Evolutionary conservation across 2,329 filamentous ascomycete genomes (phyloP), one percentile per base, ranked within the genome.

Genomic region (Curvularia eragrostidis): DNA sequence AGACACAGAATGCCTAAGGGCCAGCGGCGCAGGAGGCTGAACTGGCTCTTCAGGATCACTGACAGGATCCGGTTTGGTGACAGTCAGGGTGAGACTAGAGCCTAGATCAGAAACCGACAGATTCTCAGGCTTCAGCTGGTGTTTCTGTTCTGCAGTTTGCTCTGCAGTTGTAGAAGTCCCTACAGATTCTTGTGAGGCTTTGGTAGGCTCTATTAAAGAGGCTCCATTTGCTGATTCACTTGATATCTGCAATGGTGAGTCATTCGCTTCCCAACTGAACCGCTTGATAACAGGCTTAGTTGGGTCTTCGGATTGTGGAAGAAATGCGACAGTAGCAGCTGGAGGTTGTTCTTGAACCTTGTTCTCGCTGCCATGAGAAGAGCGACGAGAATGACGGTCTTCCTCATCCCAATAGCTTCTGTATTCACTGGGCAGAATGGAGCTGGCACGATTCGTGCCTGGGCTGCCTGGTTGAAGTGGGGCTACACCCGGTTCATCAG

Each of bases 341-440:
- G 61, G 32, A 8, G 62, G 28, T 15, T 48, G 63, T 13, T 58
- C 66, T 42, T 70, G 66, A 19, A 59, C 56, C 15, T 32, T 56
- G 18, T 39, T 70, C 59, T 52, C 66, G 56, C 52, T 65, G 69
- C 66, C 70, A 39, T 62, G 62, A 44, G 68, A 75, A 51, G 42
- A 68, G 54, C 36, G 72, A 44, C 78, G 80, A 41, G 70, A 66
- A 19, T 58, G 48, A 24, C 83, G 80, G 42, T 81, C 82, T 8
- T 76, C 74, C 24, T 83, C 80, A 2, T 82, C 81, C 83, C 87
- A 88, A 69, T 90, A 90, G 64, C 84, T 86, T 56, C 89, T 88
- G 66, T 91, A 90, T 43, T 89, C 87, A 59, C 83, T 83, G 0
- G 86, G 83, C 2, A 89, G 77, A 64, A 90, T 88, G 18, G 83